Evolutionary conservation across 306 rosid genomes (phyloP).

Genomic region (Argentina anserina): DNA sequence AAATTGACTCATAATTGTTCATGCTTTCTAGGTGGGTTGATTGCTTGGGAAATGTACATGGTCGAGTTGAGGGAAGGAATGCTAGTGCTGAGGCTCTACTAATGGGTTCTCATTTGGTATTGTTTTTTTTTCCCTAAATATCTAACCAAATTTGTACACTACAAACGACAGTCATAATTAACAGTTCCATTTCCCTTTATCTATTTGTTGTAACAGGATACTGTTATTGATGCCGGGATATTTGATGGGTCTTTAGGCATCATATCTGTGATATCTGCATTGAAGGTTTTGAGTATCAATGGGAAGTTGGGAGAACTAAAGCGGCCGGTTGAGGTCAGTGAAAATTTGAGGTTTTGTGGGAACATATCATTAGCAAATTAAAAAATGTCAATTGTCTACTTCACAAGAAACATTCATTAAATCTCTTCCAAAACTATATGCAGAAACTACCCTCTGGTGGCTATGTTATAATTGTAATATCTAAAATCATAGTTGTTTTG

Average conservation of each 20-base stretch:
- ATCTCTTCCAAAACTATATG: neutral
- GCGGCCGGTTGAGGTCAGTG: constrained; percentile 81
- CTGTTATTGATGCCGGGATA: constrained; percentile 91
- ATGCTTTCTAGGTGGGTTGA: constrained; percentile 82
- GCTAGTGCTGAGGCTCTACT: constrained; percentile 63
- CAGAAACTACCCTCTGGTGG: neutral
- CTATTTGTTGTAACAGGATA: constrained; percentile 49
- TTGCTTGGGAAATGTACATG: constrained; percentile 77
- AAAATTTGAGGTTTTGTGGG: constrained; percentile 4
- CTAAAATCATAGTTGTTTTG: constrained; percentile 11
- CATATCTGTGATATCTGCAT: constrained; percentile 73
- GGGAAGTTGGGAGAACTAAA: constrained; percentile 55
- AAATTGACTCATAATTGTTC: constrained; percentile 34
- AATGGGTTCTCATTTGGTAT: constrained; percentile 90
- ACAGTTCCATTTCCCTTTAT: neutral
- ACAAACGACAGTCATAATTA: constrained; percentile 2
- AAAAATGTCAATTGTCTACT: neutral
- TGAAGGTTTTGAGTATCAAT: constrained; percentile 59
- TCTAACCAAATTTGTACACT: neutral
- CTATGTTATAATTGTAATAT: constrained; percentile 4
- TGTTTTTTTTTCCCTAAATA: constrained; percentile 11
- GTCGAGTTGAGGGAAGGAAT: constrained; percentile 76
- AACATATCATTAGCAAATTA: neutral
- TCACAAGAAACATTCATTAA: neutral
- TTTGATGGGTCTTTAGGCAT: constrained; percentile 91